These are phyloP conservation scores for Cladosporium sp. DNA, from an alignment of 2,329 filamentous ascomycete species.

Conservation along the genomic window DNA sequence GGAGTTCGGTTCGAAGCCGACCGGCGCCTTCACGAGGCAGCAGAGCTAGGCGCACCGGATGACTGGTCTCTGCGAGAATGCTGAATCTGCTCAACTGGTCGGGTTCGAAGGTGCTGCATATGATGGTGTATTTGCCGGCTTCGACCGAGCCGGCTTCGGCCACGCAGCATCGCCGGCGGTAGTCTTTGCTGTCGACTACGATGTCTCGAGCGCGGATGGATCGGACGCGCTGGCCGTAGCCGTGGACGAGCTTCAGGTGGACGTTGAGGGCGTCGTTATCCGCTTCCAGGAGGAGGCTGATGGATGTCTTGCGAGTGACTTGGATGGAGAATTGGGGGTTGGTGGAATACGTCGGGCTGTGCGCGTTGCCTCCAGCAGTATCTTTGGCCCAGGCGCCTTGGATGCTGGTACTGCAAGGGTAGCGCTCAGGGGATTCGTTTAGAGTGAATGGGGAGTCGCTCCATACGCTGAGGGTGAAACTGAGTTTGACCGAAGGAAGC, in stretches of 20 bases:
- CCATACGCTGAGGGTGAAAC: constrained; percentile 85
- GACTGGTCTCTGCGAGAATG: constrained; percentile 66
- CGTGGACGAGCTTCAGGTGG: constrained; percentile 81
- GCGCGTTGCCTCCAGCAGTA: constrained; percentile 80
- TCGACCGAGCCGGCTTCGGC: constrained; percentile 60
- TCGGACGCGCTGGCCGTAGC: constrained; percentile 66
- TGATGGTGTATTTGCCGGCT: constrained; percentile 75
- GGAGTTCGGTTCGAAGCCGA: constrained; percentile 58
- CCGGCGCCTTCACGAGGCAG: constrained; percentile 74
- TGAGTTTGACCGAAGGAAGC: constrained; percentile 67
- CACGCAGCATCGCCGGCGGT: constrained; percentile 73
- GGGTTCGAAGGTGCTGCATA: constrained; percentile 86
- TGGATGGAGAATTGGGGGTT: constrained; percentile 82
- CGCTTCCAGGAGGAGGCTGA: constrained; percentile 73
- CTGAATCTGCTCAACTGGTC: constrained; percentile 72
- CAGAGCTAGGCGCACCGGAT: constrained; percentile 52
- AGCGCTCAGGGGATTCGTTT: constrained; percentile 57
- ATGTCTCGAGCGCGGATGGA: constrained; percentile 71
- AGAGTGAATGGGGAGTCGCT: constrained; percentile 62
- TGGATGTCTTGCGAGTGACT: constrained; percentile 52
- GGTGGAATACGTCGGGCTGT: constrained; percentile 68
- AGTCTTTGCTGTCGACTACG: constrained; percentile 79
- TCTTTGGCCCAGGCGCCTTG: constrained; percentile 69
- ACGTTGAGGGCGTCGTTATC: constrained; percentile 64
- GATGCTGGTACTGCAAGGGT: constrained; percentile 56